These are phyloP conservation scores for Phytophthora sp. DNA, from an alignment of 352 stramenopile genomes.

Conservation along the genomic window DNA sequence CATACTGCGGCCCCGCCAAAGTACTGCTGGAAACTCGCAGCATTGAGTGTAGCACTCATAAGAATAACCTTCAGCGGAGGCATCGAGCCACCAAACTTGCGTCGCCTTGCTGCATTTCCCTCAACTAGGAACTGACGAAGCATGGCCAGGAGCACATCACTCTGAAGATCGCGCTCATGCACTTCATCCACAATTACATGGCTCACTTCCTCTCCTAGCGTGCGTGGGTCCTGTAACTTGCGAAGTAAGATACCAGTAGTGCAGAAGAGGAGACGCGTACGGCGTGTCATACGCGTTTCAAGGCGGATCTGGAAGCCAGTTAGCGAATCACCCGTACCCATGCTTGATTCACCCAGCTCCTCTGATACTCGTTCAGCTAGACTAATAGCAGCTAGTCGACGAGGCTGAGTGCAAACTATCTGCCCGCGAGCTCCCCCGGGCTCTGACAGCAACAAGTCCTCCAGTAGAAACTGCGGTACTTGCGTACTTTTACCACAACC, in stretches of 20 bases:
- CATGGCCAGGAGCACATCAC: conserved; percentile 92
- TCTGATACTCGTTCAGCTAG: conserved; percentile 93
- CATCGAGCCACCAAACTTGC: conserved; percentile 37
- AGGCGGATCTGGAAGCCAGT: conserved; percentile 95
- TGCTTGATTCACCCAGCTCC: conserved; percentile 88
- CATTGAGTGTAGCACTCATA: conserved; percentile 97
- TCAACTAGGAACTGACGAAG: conserved; percentile 84
- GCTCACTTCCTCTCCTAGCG: conserved; percentile 86
- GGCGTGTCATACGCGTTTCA: conserved; percentile 82
- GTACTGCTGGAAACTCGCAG: conserved; percentile 95
- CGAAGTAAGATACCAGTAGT: conserved; percentile 96
- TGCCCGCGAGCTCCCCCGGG: conserved; percentile 80
- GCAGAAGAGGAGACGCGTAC: conserved; percentile 94
- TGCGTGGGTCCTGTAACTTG: conserved; percentile 86
- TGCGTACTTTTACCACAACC: conserved; percentile 96
- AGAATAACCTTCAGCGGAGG: conserved; percentile 94
- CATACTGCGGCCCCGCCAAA: conserved; percentile 88
- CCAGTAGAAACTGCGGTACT: conserved; percentile 97
- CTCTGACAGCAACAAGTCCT: conserved; percentile 81
- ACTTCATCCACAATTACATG: conserved; percentile 99
- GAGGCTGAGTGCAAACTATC: conserved; percentile 97
- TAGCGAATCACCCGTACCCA: conserved; percentile 65
- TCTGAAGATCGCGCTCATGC: conserved; percentile 95
- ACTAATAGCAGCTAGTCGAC: conserved; percentile 95
- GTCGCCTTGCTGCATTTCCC: conserved; percentile 37